Evolutionary conservation across 2,329 filamentous ascomycete genomes (phyloP).

Genomic region (Aspergillus pseudotamarii): DNA sequence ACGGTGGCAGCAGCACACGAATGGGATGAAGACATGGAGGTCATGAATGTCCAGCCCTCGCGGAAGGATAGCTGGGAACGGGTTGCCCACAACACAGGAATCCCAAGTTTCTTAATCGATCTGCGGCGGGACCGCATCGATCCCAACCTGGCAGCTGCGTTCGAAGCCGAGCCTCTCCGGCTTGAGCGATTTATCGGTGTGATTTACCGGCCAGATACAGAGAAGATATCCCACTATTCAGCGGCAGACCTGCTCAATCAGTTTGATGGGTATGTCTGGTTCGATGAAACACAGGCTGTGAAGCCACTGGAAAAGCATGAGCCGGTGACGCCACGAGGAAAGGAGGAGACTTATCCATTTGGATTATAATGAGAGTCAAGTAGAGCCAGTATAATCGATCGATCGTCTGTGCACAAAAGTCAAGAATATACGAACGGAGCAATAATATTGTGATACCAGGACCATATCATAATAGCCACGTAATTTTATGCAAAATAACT

Average conservation of each 20-base stretch:
- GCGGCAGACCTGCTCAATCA: constrained; percentile 50
- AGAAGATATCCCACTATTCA: constrained; percentile 54
- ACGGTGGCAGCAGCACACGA: constrained; percentile 56
- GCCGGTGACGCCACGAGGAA: constrained; percentile 45
- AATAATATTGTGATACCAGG: neutral
- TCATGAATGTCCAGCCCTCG: constrained; percentile 53
- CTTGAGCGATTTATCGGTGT: constrained; percentile 59
- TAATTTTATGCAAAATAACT: neutral
- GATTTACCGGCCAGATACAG: constrained; percentile 55
- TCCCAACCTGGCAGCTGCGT: constrained; percentile 37
- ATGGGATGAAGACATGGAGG: constrained; percentile 55
- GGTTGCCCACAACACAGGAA: constrained; percentile 50
- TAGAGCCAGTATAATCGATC: neutral
- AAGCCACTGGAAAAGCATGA: constrained; percentile 50
- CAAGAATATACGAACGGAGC: neutral
- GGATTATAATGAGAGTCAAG: constrained; percentile 38
- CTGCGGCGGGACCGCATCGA: constrained; percentile 43
- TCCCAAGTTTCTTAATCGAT: constrained; percentile 52
- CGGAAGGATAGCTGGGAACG: constrained; percentile 54
- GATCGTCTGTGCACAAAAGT: neutral
- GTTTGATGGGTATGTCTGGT: constrained; percentile 56
- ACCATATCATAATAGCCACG: neutral
- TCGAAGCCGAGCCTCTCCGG: constrained; percentile 38
- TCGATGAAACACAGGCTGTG: constrained; percentile 52
- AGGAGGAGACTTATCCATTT: constrained; percentile 57